Conservation (phyloP, 495 filamentous ascomycete genomes). For the Amniculicola lignicola region DNA sequence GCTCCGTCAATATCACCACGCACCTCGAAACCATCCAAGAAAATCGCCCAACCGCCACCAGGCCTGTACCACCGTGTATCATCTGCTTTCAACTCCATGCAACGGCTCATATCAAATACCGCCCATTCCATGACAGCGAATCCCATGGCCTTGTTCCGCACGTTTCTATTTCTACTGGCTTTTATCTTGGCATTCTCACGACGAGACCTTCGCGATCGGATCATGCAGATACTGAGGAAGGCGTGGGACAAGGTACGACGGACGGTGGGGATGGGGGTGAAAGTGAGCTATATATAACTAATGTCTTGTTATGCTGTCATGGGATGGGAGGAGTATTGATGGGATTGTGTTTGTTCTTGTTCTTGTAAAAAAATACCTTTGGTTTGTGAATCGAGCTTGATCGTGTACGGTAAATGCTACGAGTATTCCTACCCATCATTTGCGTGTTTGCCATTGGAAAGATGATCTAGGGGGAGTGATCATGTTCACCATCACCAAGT, state of each 20-base stretch:
- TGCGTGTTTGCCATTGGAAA: too few species aligned
- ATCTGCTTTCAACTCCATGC: slow-evolving; percentile 53
- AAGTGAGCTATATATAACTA: slow-evolving; percentile 95
- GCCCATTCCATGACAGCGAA: slow-evolving; percentile 63
- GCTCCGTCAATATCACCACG: slow-evolving; percentile 33
- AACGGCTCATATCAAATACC: slow-evolving; percentile 61
- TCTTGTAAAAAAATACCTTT: too few species aligned
- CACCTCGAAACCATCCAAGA: slow-evolving; percentile 36
- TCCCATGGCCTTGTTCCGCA: slow-evolving; percentile 69
- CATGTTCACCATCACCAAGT: too few species aligned
- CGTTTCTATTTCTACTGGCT: slow-evolving; percentile 77
- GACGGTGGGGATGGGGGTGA: slow-evolving; percentile 94
- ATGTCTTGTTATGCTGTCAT: too few species aligned
- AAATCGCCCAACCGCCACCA: slow-evolving; percentile 40
- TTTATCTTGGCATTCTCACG: slow-evolving; percentile 73
- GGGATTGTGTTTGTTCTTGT: too few species aligned
- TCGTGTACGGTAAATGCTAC: too few species aligned
- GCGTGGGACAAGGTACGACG: slow-evolving; percentile 80
- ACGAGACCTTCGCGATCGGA: slow-evolving; percentile 68
- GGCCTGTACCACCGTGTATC: slow-evolving; percentile 51
- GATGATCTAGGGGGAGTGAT: too few species aligned
- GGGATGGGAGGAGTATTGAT: too few species aligned
- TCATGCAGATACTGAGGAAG: slow-evolving; percentile 61
- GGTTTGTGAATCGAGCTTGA: too few species aligned
- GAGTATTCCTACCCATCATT: too few species aligned